Conservation (phyloP, 768 basidiomycete genomes). For the Tylopilus vinaceipallidus region DNA sequence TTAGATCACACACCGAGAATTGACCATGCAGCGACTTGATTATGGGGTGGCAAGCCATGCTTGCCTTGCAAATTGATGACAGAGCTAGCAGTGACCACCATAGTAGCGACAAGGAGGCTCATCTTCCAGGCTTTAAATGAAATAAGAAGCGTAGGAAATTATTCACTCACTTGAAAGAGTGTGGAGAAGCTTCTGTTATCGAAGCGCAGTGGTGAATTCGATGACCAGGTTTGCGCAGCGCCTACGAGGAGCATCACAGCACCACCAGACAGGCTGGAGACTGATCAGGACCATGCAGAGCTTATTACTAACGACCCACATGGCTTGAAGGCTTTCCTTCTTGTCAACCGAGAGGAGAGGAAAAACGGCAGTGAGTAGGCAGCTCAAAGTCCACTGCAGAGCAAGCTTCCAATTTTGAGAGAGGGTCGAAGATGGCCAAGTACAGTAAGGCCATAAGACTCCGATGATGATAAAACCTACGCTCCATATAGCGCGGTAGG, state of each 20-base stretch:
- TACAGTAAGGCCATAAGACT: slow-evolving; percentile 57
- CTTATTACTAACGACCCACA: slow-evolving; percentile 47
- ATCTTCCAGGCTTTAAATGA: slow-evolving; percentile 32
- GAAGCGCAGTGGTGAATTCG: neutral
- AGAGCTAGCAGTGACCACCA: slow-evolving; percentile 58
- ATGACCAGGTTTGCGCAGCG: slow-evolving; percentile 13
- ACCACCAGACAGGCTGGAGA: slow-evolving; percentile 47
- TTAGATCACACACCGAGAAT: slow-evolving; percentile 49
- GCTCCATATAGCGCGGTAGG: slow-evolving; percentile 70
- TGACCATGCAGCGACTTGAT: slow-evolving; percentile 65
- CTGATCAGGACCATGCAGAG: slow-evolving; percentile 6
- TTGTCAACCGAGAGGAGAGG: slow-evolving; percentile 74
- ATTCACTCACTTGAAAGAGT: slow-evolving; percentile 24
- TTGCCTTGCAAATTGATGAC: slow-evolving; percentile 62
- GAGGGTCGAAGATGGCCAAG: slow-evolving; percentile 43
- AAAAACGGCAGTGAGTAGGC: slow-evolving; percentile 59
- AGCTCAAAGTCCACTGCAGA: slow-evolving; percentile 47
- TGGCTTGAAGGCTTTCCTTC: slow-evolving; percentile 52
- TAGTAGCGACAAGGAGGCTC: slow-evolving; percentile 42
- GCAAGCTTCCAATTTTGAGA: slow-evolving; percentile 27
- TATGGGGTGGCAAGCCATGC: slow-evolving; percentile 56
- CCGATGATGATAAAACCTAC: slow-evolving; percentile 61
- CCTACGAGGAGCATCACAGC: slow-evolving; percentile 41
- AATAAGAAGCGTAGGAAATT: neutral
- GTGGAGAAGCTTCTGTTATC: slow-evolving; percentile 4